Evolutionary conservation across 2,329 filamentous ascomycete genomes (phyloP).

Genomic region (Aspergillus glaucus): DNA sequence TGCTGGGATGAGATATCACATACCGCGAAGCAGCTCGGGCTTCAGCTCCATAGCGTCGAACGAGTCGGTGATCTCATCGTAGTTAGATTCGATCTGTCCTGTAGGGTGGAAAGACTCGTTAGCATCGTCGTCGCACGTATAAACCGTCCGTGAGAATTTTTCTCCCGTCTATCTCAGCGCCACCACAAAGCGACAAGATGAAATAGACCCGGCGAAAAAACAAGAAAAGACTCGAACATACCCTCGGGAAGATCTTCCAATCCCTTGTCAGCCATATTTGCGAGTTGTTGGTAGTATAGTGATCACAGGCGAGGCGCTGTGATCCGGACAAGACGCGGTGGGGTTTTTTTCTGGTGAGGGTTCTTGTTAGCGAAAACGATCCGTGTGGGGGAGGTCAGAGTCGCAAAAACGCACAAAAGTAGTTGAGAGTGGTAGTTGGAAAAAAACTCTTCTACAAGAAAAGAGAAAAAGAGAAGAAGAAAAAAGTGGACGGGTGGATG

Average conservation of each 20-base stretch:
- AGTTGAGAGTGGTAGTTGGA: slow-evolving; percentile 7
- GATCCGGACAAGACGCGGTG: slow-evolving; percentile 46
- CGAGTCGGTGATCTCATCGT: slow-evolving; percentile 98
- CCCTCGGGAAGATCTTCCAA: slow-evolving; percentile 96
- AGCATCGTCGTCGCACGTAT: neutral
- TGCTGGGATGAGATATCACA: slow-evolving; percentile 30
- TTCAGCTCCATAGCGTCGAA: slow-evolving; percentile 98
- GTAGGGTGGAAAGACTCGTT: slow-evolving; percentile 16
- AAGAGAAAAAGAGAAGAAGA: slow-evolving; percentile 15
- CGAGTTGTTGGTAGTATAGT: slow-evolving; percentile 46
- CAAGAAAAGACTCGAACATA: slow-evolving; percentile 48
- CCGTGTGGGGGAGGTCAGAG: slow-evolving; percentile 22
- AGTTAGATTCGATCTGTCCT: slow-evolving; percentile 99
- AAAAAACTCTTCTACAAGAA: slow-evolving; percentile 13
- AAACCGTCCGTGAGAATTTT: neutral
- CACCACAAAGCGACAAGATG: slow-evolving; percentile 1
- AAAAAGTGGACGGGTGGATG: slow-evolving; percentile 15
- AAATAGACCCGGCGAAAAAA: slow-evolving; percentile 1
- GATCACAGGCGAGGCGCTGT: slow-evolving; percentile 72
- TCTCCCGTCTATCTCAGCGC: slow-evolving; percentile 9
- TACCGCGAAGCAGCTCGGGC: slow-evolving; percentile 91
- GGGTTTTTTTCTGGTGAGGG: slow-evolving; percentile 25
- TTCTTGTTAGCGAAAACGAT: slow-evolving; percentile 28
- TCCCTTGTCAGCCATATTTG: slow-evolving; percentile 99
- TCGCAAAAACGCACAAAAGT: slow-evolving; percentile 11